These are phyloP conservation scores for Syzygium syzygioides DNA, from an alignment of 441 rosid species.

Conservation along the genomic window DNA sequence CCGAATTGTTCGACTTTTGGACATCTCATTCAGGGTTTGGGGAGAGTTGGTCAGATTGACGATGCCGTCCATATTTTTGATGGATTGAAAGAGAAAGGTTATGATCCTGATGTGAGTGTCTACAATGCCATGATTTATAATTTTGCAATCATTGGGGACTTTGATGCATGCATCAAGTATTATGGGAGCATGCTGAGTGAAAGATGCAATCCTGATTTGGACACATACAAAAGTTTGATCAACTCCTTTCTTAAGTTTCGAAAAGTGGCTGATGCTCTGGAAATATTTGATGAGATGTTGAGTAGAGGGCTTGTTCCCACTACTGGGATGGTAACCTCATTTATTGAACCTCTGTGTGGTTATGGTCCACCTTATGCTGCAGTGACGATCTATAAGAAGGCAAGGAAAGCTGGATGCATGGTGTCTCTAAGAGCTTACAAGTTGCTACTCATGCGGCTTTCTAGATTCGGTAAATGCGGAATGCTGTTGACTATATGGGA, in stretches of 20 bases:
- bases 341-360: conserved; percentile 62
- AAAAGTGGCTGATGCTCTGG: conserved; percentile 84
- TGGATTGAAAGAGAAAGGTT: conserved; percentile 39
- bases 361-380: conserved; percentile 96
- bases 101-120: conserved; percentile 39
- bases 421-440: conserved; percentile 68
- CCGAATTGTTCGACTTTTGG: conserved; percentile 55
- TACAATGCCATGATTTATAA: conserved; percentile 79
- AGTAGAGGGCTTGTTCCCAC: conserved; percentile 48
- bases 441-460: conserved; percentile 67
- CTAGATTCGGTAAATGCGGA: conserved; percentile 92
- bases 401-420: conserved; percentile 62
- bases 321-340: conserved; percentile 57
- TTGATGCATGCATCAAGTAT: conserved; percentile 48
- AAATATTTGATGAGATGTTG: conserved; percentile 79
- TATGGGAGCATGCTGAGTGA: conserved; percentile 43
- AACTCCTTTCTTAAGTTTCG: conserved; percentile 63
- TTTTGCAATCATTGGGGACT: conserved; percentile 39
- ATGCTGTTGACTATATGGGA: conserved; percentile 72
- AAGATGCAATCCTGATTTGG: conserved; percentile 47
- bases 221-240: conserved; percentile 59
- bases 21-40: conserved; percentile 62
- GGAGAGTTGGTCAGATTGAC: conserved; percentile 62
- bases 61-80: conserved; percentile 61
- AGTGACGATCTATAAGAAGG: conserved; percentile 61